These are phyloP conservation scores for Brassica nigra DNA, from an alignment of 345 rosid species.

Conservation along the genomic window DNA sequence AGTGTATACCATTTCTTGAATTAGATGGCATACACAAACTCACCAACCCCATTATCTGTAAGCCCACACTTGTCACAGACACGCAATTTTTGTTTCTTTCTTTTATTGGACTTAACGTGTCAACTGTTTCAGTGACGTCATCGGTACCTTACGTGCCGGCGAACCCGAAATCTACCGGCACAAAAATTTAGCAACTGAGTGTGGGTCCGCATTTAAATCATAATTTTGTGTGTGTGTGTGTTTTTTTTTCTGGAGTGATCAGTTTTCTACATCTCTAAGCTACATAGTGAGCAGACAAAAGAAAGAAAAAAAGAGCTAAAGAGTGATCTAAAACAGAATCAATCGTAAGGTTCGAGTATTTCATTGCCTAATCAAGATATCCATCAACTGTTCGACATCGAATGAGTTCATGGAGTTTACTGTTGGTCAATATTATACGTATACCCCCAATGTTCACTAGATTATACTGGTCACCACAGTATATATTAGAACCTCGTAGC, in stretches of 20 bases:
- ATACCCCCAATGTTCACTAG: neutral
- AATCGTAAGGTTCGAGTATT: neutral
- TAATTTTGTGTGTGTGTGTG: neutral
- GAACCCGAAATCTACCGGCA: neutral
- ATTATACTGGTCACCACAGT: too few relatives aligned
- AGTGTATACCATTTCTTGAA: neutral
- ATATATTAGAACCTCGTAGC: too few relatives aligned
- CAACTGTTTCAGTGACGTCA: slow-evolving; percentile 20
- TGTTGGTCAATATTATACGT: neutral
- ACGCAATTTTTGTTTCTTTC: neutral
- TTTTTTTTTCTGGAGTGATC: neutral
- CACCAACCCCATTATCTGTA: slow-evolving; percentile 36
- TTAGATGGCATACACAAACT: neutral
- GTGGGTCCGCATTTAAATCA: neutral
- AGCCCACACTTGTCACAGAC: slow-evolving; percentile 25
- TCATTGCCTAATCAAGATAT: neutral
- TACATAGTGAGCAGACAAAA: neutral
- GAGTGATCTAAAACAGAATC: neutral
- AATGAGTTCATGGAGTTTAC: neutral
- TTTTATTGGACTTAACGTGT: neutral
- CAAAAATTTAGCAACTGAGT: slow-evolving; percentile 4
- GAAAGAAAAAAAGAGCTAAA: neutral
- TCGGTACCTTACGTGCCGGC: slow-evolving; percentile 24
- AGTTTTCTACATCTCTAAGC: neutral
- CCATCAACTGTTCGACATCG: neutral